These are phyloP conservation scores for Phytophthora crassamura DNA, from an alignment of 352 stramenopile species.

Conservation along the genomic window DNA sequence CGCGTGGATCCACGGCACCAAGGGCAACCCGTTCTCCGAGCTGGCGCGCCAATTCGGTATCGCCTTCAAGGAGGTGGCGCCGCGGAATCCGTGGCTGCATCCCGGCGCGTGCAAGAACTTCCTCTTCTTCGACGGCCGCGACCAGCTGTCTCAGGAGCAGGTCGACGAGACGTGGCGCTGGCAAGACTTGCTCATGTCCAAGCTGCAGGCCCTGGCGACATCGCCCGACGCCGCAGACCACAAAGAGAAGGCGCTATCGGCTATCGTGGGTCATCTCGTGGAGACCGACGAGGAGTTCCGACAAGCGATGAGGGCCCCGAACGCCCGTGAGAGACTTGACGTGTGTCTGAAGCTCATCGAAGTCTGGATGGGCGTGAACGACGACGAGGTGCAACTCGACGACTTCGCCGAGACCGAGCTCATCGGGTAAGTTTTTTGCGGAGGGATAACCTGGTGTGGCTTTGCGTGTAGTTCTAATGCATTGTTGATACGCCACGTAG, in stretches of 20 bases:
- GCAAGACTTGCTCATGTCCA: conserved; percentile 52
- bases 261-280: conserved; percentile 47
- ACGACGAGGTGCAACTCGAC: conserved; percentile 60
- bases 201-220: conserved; percentile 46
- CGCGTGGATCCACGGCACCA: conserved; percentile 68
- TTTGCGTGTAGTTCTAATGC: background rate
- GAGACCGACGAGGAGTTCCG: conserved; percentile 28
- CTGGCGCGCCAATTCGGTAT: conserved; percentile 50
- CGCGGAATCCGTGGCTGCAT: conserved; percentile 67
- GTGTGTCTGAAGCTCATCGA: conserved; percentile 61
- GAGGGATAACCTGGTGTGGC: background rate
- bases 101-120: conserved; percentile 55
- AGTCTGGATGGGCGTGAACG: conserved; percentile 61
- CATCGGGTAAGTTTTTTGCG: conserved; percentile 45
- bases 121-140: conserved; percentile 43
- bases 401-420: conserved; percentile 62
- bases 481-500: conserved; percentile 20
- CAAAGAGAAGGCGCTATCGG: conserved; percentile 35
- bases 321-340: conserved; percentile 37
- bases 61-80: conserved; percentile 53
- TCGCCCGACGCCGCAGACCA: conserved; percentile 14
- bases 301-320: conserved; percentile 20
- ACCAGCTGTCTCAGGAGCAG: conserved; percentile 36
- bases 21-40: conserved; percentile 50
- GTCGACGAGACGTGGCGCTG: conserved; percentile 53